phyloP scores from a whole-genome alignment of 106 monocot genomes.

The Dioscorea dumetorum region DNA sequence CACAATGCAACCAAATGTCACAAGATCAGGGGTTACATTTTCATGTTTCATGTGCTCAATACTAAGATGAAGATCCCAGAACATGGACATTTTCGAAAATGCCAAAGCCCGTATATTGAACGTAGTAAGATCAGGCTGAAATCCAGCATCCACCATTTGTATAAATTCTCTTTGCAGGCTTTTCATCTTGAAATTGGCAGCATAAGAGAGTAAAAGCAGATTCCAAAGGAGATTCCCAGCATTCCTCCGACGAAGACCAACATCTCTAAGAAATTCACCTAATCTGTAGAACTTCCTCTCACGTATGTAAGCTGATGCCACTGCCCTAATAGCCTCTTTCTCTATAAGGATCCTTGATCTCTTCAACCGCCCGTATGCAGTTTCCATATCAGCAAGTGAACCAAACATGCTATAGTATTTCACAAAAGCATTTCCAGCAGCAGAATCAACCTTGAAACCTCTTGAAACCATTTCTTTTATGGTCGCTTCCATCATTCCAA shows the following conservation, averaged over 20 bases:
- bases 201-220: slow-evolving; percentile 74
- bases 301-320: slow-evolving; percentile 58
- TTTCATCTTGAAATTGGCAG: slow-evolving; percentile 96
- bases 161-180: slow-evolving; percentile 86
- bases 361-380: slow-evolving; percentile 54
- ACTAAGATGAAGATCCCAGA: slow-evolving; percentile 97
- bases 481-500: slow-evolving; percentile 61
- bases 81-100: slow-evolving; percentile 86
- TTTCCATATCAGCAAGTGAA: slow-evolving; percentile 63
- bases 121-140: slow-evolving; percentile 70
- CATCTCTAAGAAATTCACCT: slow-evolving; percentile 71
- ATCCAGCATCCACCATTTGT: slow-evolving; percentile 72
- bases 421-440: slow-evolving; percentile 54
- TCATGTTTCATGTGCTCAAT: slow-evolving; percentile 72
- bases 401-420: slow-evolving; percentile 51
- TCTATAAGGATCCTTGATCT: slow-evolving; percentile 64
- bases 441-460: slow-evolving; percentile 67
- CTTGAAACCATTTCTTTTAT: slow-evolving; percentile 51
- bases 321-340: slow-evolving; percentile 44
- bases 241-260: slow-evolving; percentile 67
- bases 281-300: slow-evolving; percentile 59
- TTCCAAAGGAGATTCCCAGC: slow-evolving; percentile 90
- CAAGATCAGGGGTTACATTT: slow-evolving; percentile 59
- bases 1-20: slow-evolving; percentile 85
- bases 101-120: slow-evolving; percentile 79